Conservation (phyloP, 2,329 filamentous ascomycete genomes). For the Venturia oleaginea region DNA sequence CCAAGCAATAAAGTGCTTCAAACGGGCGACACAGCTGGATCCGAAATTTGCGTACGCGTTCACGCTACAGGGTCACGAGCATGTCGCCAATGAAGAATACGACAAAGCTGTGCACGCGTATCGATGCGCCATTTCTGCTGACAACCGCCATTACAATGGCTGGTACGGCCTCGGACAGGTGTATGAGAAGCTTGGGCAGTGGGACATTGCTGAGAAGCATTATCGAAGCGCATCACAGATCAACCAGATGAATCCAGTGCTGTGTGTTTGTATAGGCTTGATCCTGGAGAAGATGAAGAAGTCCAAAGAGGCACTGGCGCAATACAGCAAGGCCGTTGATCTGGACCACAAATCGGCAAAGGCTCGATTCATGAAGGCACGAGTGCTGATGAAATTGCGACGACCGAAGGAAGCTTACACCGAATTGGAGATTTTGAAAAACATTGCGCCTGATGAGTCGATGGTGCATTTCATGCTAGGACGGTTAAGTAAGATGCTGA, state of each 20-base stretch:
- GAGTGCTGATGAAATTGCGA: slow-evolving; percentile 70
- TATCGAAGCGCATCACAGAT: slow-evolving; percentile 81
- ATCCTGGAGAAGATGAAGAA: slow-evolving; percentile 79
- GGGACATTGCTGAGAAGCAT: slow-evolving; percentile 83
- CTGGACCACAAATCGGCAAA: slow-evolving; percentile 73
- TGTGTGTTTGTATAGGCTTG: slow-evolving; percentile 86
- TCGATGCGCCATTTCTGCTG: slow-evolving; percentile 73
- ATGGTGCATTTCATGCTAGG: slow-evolving; percentile 94
- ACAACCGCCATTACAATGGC: slow-evolving; percentile 92
- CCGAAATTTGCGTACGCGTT: slow-evolving; percentile 91
- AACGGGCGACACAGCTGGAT: slow-evolving; percentile 82
- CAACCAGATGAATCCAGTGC: slow-evolving; percentile 86
- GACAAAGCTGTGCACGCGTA: slow-evolving; percentile 88
- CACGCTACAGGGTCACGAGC: slow-evolving; percentile 91
- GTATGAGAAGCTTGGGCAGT: slow-evolving; percentile 83
- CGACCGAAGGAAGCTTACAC: slow-evolving; percentile 61
- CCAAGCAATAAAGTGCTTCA: slow-evolving; percentile 89
- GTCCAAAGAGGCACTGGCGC: slow-evolving; percentile 62
- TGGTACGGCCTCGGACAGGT: slow-evolving; percentile 83
- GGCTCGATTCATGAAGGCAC: slow-evolving; percentile 87
- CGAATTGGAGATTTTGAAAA: slow-evolving; percentile 81
- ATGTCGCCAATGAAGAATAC: slow-evolving; percentile 92
- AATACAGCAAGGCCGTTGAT: slow-evolving; percentile 74
- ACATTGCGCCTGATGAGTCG: slow-evolving; percentile 86
- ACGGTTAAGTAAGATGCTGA: slow-evolving; percentile 55